phyloP scores from a whole-genome alignment of 1,139 yeast genomes.

The Scheffersomyces titani region DNA sequence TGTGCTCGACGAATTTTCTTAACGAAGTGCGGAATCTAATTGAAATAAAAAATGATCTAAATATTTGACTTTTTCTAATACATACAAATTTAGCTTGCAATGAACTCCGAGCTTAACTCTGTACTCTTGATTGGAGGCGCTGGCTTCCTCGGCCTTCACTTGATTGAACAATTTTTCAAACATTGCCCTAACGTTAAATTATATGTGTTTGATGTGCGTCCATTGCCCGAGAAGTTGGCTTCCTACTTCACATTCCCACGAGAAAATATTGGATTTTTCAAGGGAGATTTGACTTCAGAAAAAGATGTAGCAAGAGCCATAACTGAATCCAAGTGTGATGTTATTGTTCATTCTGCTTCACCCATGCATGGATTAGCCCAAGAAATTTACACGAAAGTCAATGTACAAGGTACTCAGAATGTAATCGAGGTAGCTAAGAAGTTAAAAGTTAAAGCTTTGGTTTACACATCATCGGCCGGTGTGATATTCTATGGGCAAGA shows the following conservation, averaged over 20 bases:
- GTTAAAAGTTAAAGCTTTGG: constrained; percentile 62
- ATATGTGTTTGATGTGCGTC: constrained; percentile 89
- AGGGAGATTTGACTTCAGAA: constrained; percentile 83
- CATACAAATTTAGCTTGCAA: background rate
- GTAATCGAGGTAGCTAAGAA: constrained; percentile 66
- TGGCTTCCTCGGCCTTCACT: constrained; percentile 91
- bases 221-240: constrained; percentile 71
- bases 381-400: constrained; percentile 82
- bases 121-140: constrained; percentile 91
- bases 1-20: background rate
- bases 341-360: constrained; percentile 93
- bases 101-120: constrained; percentile 40
- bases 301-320: constrained; percentile 71
- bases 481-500: constrained; percentile 95
- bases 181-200: constrained; percentile 69
- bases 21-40: background rate
- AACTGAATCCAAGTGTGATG: constrained; percentile 58
- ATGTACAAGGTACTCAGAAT: constrained; percentile 84
- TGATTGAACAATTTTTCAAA: constrained; percentile 79
- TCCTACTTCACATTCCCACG: constrained; percentile 74
- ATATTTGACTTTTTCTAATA: background rate
- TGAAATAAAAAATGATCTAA: background rate
- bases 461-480: constrained; percentile 96
- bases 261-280: constrained; percentile 55
- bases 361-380: constrained; percentile 61